Base-by-base conservation (phyloP, 306 rosid species). In the Trifolium fragiferum region DNA sequence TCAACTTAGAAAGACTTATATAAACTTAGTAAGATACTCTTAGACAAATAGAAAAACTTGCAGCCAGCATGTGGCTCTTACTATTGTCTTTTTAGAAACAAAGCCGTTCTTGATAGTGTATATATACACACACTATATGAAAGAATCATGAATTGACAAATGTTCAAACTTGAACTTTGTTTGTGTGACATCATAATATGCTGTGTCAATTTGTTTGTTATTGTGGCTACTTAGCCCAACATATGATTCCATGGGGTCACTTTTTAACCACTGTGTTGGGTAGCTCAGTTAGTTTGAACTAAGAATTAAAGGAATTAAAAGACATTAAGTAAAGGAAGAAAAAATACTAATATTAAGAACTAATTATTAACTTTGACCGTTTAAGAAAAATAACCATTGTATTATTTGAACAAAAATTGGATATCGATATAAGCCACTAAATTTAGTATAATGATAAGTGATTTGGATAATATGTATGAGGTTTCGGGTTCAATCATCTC, bases 91-190 rank as follows among this genome's bases (percentile, higher is more conserved):
- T 41, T 75, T 73, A 57, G 84, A 43, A 46, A 47, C 46, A 46
- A 27, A 49, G 81, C 77, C 69, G 70, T 47, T 64, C 55, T 40
- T 78, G 72, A 67, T 57, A 11, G 40, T 37, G 10, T 21, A 73
- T 81, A 67, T 55, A 55, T 55, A 57, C 12, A 57, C 30, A 8
- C 15, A 51, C 14, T 63, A 75, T 61, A 63, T 63, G 47, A 18
- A 51, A 51, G 58, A 51, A 8, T 51, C 12, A 16, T 51, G 70
- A 60, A 58, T 6, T 54, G 77, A 66, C 65, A 15, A 68, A 50
- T 75, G 66, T 81, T 75, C 73, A 75, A 70, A 77, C 18, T 15
- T 20, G n/a, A 84, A 80, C 87, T 43, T 37, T 40, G 68, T 54
- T 82, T 78, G 51, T 58, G 58, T 69, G 57, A 41, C 68, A 77